phyloP scores from a whole-genome alignment of 2,329 filamentous ascomycete genomes.

The Daldinia sp. region DNA sequence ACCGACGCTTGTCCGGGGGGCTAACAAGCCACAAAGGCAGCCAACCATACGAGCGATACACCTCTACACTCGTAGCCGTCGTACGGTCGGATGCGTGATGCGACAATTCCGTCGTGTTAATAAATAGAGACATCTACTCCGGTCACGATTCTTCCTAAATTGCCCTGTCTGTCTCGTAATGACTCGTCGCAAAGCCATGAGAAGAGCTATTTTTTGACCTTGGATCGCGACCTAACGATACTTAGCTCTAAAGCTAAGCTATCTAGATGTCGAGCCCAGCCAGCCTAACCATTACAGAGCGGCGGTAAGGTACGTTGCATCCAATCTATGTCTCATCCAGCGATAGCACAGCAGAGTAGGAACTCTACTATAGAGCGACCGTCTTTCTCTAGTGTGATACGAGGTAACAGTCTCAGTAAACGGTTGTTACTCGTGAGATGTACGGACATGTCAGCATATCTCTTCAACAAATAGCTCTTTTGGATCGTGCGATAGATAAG shows the following conservation, averaged over 20 bases:
- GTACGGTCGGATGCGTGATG: constrained; percentile 29
- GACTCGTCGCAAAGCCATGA: constrained; percentile 11
- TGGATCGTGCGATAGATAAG: constrained; percentile 41
- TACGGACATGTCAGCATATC: constrained; percentile 32
- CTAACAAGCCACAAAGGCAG: constrained; percentile 40
- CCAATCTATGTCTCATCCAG: constrained; percentile 32
- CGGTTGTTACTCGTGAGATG: constrained; percentile 33
- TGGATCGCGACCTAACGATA: constrained; percentile 19
- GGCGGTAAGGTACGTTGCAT: constrained; percentile 42
- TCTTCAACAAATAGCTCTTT: constrained; percentile 34
- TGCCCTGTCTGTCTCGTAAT: constrained; percentile 33
- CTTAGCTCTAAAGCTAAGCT: constrained; percentile 19
- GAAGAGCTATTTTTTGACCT: constrained; percentile 17
- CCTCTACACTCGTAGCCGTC: constrained; percentile 30
- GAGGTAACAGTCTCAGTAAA: constrained; percentile 41
- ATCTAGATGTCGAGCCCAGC: constrained; percentile 14
- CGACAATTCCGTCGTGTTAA: constrained; percentile 22
- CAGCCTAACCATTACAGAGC: constrained; percentile 20
- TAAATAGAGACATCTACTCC: constrained; percentile 25
- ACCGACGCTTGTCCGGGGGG: constrained; percentile 36
- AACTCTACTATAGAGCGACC: constrained; percentile 15
- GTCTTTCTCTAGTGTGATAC: constrained; percentile 38
- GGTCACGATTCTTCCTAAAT: constrained; percentile 21
- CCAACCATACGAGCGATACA: constrained; percentile 36
- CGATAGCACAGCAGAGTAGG: constrained; percentile 29